phyloP scores from a whole-genome alignment of 805 yeast species.

The Cyberlindnera nakhonratchasimensis region DNA sequence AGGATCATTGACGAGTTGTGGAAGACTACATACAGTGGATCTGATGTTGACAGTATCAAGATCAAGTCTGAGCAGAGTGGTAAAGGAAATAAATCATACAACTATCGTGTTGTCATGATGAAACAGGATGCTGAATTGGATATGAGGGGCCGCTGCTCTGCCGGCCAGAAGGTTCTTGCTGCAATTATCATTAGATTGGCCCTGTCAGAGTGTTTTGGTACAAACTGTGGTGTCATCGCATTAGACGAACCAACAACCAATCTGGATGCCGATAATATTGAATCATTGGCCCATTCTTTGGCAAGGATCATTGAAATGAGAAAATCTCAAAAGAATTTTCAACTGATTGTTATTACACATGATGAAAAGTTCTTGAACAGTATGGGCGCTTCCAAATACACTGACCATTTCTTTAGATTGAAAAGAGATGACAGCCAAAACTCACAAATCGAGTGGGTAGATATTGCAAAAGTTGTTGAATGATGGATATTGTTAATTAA shows the following conservation, averaged over 20 bases:
- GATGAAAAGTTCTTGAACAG: conserved; percentile 86
- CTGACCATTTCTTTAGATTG: conserved; percentile 83
- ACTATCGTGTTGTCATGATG: conserved; percentile 92
- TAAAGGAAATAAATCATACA: conserved; percentile 48
- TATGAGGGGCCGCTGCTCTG: conserved; percentile 97
- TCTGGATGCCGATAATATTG: conserved; percentile 84
- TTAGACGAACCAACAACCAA: conserved; percentile 98
- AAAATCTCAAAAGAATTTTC: conserved; percentile 80
- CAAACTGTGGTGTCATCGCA: conserved; percentile 92
- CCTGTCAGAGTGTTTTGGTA: conserved; percentile 92
- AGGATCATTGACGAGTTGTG: conserved; percentile 84
- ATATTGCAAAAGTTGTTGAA: conserved; percentile 34
- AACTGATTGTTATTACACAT: conserved; percentile 92
- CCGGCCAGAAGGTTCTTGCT: conserved; percentile 95
- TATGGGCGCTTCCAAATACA: conserved; percentile 80
- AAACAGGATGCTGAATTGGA: conserved; percentile 90
- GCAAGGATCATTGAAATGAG: conserved; percentile 72
- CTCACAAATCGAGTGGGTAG: conserved; percentile 65
- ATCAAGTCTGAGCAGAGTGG: conserved; percentile 74
- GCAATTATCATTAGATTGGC: conserved; percentile 89
- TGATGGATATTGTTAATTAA: not conserved
- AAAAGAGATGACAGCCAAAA: conserved; percentile 77
- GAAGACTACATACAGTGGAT: conserved; percentile 91
- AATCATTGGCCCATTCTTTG: conserved; percentile 78
- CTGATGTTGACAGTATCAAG: conserved; percentile 89